A percentile compares a stretch with the other conserved stretches of the same genome.
These are phyloP conservation scores for Epichloe gansuensis DNA, from an alignment of 2,329 filamentous ascomycete genomes.

Conservation along the genomic window DNA sequence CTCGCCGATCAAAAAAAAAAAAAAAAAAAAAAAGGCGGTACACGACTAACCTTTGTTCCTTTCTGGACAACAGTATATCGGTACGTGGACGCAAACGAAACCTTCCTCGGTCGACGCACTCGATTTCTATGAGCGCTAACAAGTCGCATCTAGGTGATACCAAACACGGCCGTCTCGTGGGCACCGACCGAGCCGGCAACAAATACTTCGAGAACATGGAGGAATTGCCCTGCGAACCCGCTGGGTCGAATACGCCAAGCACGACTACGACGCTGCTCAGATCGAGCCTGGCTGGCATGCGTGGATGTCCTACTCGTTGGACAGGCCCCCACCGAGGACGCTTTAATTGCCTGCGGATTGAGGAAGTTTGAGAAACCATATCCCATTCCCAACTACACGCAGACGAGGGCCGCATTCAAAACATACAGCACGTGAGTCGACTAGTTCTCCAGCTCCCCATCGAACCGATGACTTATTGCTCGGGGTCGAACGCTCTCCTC, in stretches of 20 bases:
- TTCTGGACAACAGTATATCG: conserved; percentile 38
- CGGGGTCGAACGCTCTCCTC: too few species aligned
- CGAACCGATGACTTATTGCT: too few species aligned
- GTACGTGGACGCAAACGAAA: conserved; percentile 21
- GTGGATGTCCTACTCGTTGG: conserved; percentile 90
- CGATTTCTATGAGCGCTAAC: not conserved
- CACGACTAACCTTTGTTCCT: not conserved
- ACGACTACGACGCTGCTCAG: conserved; percentile 71
- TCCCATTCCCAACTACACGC: conserved; percentile 63
- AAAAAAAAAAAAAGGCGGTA: conserved; percentile 1
- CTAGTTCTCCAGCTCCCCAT: too few species aligned
- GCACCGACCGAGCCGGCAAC: conserved; percentile 83
- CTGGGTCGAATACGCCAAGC: conserved; percentile 94
- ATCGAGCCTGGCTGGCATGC: conserved; percentile 97
- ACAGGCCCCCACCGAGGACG: conserved; percentile 69
- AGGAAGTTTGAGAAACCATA: conserved; percentile 65
- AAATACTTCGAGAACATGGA: conserved; percentile 96
- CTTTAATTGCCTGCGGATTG: conserved; percentile 52
- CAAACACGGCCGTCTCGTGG: conserved; percentile 81
- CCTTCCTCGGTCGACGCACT: not conserved
- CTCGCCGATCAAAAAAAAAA: conserved; percentile 4
- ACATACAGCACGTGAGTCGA: conserved; percentile 82
- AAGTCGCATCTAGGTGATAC: conserved; percentile 65
- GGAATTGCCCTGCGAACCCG: conserved; percentile 90
- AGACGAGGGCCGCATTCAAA: conserved; percentile 70